These are phyloP conservation scores for Fraxinus dipetala DNA, from an alignment of 305 asterid genomes.

Conservation along the genomic window DNA sequence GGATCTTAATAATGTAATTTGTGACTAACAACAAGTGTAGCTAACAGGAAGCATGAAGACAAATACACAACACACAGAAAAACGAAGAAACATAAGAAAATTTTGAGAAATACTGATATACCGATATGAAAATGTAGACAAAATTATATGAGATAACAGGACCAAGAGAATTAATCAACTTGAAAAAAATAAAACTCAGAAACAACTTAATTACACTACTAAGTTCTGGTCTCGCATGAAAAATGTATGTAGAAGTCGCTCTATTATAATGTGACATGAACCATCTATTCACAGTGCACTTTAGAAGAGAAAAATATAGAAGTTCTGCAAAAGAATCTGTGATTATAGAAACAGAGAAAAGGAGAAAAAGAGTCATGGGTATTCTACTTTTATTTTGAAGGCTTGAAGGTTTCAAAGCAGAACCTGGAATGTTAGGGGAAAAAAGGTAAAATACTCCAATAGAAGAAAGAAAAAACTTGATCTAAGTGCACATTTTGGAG, in stretches of 20 bases:
- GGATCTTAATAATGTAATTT: not conserved
- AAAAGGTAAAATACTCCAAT: not conserved
- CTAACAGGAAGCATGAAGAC: not conserved
- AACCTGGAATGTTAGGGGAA: not conserved
- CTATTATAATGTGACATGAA: not conserved
- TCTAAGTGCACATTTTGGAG: not conserved
- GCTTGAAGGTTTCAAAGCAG: not conserved
- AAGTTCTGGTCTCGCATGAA: not conserved
- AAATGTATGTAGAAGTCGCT: not conserved
- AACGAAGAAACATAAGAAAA: not conserved
- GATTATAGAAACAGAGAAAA: not conserved
- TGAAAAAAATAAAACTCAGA: not conserved
- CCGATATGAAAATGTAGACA: not conserved
- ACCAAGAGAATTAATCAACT: not conserved
- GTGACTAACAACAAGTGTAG: not conserved
- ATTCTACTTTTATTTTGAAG: not conserved
- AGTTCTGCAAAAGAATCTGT: not conserved
- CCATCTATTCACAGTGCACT: not conserved
- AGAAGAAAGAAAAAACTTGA: not conserved
- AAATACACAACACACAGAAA: not conserved
- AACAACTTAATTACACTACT: not conserved
- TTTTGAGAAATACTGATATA: not conserved
- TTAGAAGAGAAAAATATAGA: not conserved
- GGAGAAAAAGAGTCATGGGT: not conserved
- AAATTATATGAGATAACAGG: not conserved